These are phyloP conservation scores for Diaporthe longicolla DNA, from an alignment of 2,329 filamentous ascomycete genomes.

Conservation along the genomic window DNA sequence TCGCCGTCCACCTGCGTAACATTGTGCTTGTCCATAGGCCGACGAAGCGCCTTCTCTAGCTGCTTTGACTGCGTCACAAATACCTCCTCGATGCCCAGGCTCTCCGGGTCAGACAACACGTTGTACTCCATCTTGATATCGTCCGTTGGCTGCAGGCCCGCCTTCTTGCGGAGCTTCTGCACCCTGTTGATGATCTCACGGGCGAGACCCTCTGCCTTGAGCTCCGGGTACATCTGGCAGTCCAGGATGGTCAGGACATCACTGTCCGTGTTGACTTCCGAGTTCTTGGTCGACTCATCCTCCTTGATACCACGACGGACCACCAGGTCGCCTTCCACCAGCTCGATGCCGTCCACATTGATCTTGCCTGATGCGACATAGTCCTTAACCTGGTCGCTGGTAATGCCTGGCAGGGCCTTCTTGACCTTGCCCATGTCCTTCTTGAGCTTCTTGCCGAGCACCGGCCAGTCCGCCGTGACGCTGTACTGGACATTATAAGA, in stretches of 20 bases:
- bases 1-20: slow-evolving; percentile 72
- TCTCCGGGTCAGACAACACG: slow-evolving; percentile 83
- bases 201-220: slow-evolving; percentile 82
- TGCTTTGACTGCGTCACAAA: slow-evolving; percentile 77
- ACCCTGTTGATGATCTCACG: slow-evolving; percentile 95
- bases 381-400: slow-evolving; percentile 83
- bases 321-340: slow-evolving; percentile 85
- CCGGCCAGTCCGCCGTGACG: slow-evolving; percentile 91
- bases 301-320: slow-evolving; percentile 85
- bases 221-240: slow-evolving; percentile 81
- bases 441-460: slow-evolving; percentile 96
- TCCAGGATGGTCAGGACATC: slow-evolving; percentile 93
- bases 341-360: slow-evolving; percentile 85
- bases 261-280: slow-evolving; percentile 90
- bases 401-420: slow-evolving; percentile 86
- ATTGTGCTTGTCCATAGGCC: slow-evolving; percentile 80
- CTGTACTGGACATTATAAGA: slow-evolving; percentile 95
- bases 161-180: slow-evolving; percentile 93
- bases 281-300: slow-evolving; percentile 76
- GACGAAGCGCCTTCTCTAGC: slow-evolving; percentile 83
- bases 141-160: slow-evolving; percentile 89
- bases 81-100: slow-evolving; percentile 77
- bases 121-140: slow-evolving; percentile 96
- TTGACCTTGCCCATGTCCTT: slow-evolving; percentile 94
- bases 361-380: slow-evolving; percentile 84